phyloP scores from a whole-genome alignment of 768 basidiomycete species.

The Neoboletus magnificus region DNA sequence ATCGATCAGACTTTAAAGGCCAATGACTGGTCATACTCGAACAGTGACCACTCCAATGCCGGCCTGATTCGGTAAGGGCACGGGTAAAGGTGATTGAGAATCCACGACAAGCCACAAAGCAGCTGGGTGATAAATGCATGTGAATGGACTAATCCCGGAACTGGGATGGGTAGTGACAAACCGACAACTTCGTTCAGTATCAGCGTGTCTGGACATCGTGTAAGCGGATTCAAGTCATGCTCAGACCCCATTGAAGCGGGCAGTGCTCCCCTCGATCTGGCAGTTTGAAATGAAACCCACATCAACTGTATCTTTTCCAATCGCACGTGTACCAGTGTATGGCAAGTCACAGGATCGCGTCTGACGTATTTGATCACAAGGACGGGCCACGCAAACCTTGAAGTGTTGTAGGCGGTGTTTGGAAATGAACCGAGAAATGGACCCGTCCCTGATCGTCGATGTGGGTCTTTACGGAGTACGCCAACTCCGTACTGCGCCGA shows the following conservation, averaged over 20 bases:
- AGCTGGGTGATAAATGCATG: background rate
- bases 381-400: background rate
- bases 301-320: background rate
- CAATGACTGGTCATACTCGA: background rate
- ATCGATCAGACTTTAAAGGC: background rate
- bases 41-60: background rate
- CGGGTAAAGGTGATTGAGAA: background rate
- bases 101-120: background rate
- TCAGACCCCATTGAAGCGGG: conserved; percentile 9
- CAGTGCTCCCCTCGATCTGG: background rate
- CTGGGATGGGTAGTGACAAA: background rate
- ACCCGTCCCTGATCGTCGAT: background rate
- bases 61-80: background rate
- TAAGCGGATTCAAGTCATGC: background rate
- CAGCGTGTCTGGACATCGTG: background rate
- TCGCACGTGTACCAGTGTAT: background rate
- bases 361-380: conserved; percentile 5
- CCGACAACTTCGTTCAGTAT: background rate
- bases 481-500: background rate
- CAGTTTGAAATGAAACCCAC: conserved; percentile 5
- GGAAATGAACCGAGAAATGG: background rate
- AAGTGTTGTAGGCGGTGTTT: too few relatives aligned
- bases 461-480: background rate
- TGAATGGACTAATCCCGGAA: background rate
- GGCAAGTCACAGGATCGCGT: background rate